phyloP scores from a whole-genome alignment of 345 rosid genomes.

The Erodium maritimum region DNA sequence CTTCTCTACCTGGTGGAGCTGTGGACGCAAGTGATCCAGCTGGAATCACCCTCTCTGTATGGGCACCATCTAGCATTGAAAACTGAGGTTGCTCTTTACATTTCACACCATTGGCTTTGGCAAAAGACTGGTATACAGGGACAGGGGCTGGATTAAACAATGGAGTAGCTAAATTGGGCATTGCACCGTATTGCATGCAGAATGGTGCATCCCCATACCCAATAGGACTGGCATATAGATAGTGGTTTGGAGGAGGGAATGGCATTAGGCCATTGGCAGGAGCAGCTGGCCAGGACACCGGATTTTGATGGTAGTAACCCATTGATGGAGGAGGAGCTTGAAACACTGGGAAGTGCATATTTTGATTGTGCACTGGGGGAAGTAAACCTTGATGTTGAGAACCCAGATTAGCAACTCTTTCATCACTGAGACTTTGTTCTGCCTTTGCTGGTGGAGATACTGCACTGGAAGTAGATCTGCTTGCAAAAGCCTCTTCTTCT shows the following conservation, averaged over 20 bases:
- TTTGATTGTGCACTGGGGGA: constrained; percentile 47
- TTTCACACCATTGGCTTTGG: constrained; percentile 33
- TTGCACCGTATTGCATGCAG: constrained; percentile 54
- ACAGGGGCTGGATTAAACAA: constrained; percentile 34
- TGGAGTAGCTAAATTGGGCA: constrained; percentile 41
- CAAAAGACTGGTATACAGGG: constrained; percentile 43
- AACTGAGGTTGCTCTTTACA: constrained; percentile 25
- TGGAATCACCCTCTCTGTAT: constrained; percentile 24
- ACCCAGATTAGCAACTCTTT: constrained; percentile 23
- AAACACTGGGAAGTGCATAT: constrained; percentile 40
- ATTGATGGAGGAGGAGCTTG: constrained; percentile 47
- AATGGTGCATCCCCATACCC: constrained; percentile 52
- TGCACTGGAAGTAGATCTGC: constrained; percentile 14
- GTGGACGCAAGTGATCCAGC: constrained; percentile 18
- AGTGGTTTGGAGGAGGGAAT: constrained; percentile 45
- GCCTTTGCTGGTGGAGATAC: constrained; percentile 8
- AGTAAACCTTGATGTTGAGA: constrained; percentile 38
- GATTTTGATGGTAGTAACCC: constrained; percentile 77
- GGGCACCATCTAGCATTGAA: constrained; percentile 18
- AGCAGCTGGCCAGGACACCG: constrained; percentile 65
- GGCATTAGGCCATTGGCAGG: constrained; percentile 52
- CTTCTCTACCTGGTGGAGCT: constrained; percentile 17
- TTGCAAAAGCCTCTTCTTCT: constrained; percentile 12
- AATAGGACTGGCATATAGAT: constrained; percentile 47
- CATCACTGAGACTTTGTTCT: constrained; percentile 26